phyloP scores from a whole-genome alignment of 2,329 filamentous ascomycete genomes.

The Lecanicillium sp. region DNA sequence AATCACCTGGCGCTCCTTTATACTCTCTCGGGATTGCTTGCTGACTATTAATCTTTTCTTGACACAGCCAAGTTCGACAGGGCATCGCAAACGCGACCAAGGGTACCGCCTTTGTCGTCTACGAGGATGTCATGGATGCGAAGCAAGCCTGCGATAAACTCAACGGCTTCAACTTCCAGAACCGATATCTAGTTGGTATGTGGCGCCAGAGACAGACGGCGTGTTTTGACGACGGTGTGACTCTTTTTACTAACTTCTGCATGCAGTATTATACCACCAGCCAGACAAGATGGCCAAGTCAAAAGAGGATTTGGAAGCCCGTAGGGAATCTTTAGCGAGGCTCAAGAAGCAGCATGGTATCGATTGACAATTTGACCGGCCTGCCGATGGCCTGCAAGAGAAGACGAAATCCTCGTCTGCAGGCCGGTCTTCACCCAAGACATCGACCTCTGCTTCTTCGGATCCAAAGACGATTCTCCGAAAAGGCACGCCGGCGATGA shows the following conservation, averaged over 20 bases:
- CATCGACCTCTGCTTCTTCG: slow-evolving; percentile 30
- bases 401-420: slow-evolving; percentile 42
- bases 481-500: slow-evolving; percentile 30
- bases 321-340: slow-evolving; percentile 95
- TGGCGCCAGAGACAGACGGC: slow-evolving; percentile 16
- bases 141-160: slow-evolving; percentile 99
- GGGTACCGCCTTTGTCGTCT: slow-evolving; percentile 97
- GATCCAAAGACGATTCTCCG: slow-evolving; percentile 36
- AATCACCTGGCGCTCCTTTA: too few relatives aligned
- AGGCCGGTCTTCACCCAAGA: slow-evolving; percentile 51
- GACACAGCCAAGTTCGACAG: slow-evolving; percentile 85
- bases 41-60: neutral
- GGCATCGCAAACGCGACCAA: slow-evolving; percentile 97
- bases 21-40: too few relatives aligned
- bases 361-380: slow-evolving; percentile 83
- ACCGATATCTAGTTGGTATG: slow-evolving; percentile 95
- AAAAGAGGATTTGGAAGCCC: slow-evolving; percentile 88
- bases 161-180: slow-evolving; percentile 99
- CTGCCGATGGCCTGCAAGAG: slow-evolving; percentile 43
- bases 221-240: neutral
- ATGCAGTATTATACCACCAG: slow-evolving; percentile 53
- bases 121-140: slow-evolving; percentile 98
- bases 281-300: slow-evolving; percentile 66
- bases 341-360: slow-evolving; percentile 97
- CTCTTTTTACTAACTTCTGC: slow-evolving; percentile 4